phyloP scores from a whole-genome alignment of 75 land plant genomes.

The Picea sitchensis region DNA sequence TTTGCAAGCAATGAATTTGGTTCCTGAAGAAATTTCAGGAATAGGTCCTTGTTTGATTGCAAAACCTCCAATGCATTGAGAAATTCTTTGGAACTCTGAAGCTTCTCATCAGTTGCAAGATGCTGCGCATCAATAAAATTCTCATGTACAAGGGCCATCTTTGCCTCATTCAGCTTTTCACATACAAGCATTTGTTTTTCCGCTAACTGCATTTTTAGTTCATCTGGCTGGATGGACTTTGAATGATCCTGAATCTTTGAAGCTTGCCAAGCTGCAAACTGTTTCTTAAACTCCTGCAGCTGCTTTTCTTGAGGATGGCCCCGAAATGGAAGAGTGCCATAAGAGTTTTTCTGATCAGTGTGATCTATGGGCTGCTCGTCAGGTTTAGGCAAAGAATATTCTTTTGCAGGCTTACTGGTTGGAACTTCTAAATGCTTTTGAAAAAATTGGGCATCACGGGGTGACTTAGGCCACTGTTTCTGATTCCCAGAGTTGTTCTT shows the following conservation, averaged over 20 bases:
- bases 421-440: neutral
- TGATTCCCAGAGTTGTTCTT: conserved; percentile 16
- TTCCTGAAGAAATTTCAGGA: conserved; percentile 64
- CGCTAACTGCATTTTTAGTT: conserved; percentile 18
- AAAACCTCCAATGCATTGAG: conserved; percentile 40
- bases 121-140: conserved; percentile 25
- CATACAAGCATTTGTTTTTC: conserved; percentile 39
- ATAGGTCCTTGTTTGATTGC: conserved; percentile 62
- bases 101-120: conserved; percentile 14
- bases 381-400: neutral
- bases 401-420: neutral
- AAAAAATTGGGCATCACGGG: neutral
- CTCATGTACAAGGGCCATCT: conserved; percentile 14
- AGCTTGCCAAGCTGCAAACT: conserved; percentile 87
- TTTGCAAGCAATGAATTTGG: conserved; percentile 39
- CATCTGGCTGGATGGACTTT: conserved; percentile 26
- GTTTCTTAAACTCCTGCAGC: conserved; percentile 86
- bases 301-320: conserved; percentile 94
- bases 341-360: neutral
- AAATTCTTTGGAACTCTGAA: conserved; percentile 34
- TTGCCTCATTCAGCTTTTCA: conserved; percentile 57
- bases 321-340: conserved; percentile 30
- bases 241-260: conserved; percentile 43
- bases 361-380: conserved; percentile 10
- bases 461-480: conserved; percentile 5